A percentile compares a stretch with the other conserved stretches of the same genome.
phyloP scores from a whole-genome alignment of 2,329 filamentous ascomycete genomes.

The Aspergillus ruber region DNA sequence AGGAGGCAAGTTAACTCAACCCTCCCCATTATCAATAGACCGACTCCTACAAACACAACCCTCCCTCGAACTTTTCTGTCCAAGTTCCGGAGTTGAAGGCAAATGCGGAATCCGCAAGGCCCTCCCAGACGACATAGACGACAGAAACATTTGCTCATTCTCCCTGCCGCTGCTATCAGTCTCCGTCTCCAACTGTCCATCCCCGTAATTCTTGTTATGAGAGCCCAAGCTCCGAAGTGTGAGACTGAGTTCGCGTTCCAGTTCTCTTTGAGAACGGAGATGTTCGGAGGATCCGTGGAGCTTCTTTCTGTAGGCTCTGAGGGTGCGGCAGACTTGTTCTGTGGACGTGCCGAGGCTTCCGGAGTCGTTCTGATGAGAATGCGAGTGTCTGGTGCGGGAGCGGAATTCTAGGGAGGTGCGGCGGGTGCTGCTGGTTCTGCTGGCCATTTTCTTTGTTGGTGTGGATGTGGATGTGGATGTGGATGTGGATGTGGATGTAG shows the following conservation, averaged over 20 bases:
- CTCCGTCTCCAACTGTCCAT: conserved; percentile 22
- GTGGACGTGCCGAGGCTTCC: conserved; percentile 48
- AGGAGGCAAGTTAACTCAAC: conserved; percentile 1
- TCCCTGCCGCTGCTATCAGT: conserved; percentile 36
- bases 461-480: conserved; percentile 29
- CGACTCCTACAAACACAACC: conserved; percentile 22
- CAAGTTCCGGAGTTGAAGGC: conserved; percentile 31
- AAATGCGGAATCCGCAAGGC: conserved; percentile 23
- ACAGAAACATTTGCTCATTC: conserved; percentile 20
- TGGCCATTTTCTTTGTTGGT: conserved; percentile 22
- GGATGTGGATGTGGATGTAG: conserved; percentile 26
- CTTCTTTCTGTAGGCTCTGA: conserved; percentile 55
- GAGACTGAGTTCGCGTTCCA: conserved; percentile 52
- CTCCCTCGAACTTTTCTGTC: conserved; percentile 13
- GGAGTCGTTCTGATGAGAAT: conserved; percentile 33
- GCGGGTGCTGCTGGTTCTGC: conserved; percentile 27
- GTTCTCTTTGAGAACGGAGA: conserved; percentile 46
- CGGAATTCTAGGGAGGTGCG: conserved; percentile 48
- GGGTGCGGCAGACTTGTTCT: conserved; percentile 52
- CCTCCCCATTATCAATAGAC: conserved; percentile 27
- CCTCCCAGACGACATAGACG: conserved; percentile 16
- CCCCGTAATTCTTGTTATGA: conserved; percentile 22
- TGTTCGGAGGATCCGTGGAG: conserved; percentile 44
- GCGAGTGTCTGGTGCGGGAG: conserved; percentile 37
- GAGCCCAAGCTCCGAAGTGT: conserved; percentile 30